phyloP scores from a whole-genome alignment of 371 early-diverging fungal genomes.

The Actinomortierella wolfii region DNA sequence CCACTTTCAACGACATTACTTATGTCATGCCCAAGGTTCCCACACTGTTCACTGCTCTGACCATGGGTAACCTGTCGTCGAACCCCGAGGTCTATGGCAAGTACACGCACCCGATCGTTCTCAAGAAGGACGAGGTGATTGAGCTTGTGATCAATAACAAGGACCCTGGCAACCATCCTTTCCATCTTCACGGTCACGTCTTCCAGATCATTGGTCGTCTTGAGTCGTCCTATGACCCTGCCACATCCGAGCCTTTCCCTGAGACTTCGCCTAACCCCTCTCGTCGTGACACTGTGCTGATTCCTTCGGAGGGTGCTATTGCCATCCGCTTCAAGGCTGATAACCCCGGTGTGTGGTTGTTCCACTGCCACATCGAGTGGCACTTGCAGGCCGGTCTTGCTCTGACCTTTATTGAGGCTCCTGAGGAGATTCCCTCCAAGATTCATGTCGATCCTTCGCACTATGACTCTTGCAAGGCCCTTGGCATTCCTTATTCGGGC shows the following conservation, averaged over 20 bases:
- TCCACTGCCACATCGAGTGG: constrained; percentile 85
- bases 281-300: constrained; percentile 7
- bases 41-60: constrained; percentile 67
- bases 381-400: constrained; percentile 65
- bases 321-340: constrained; percentile 61
- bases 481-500: constrained; percentile 56
- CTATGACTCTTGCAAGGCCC: constrained; percentile 56
- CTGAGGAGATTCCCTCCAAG: constrained; percentile 50
- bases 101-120: constrained; percentile 54
- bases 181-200: constrained; percentile 84
- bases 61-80: constrained; percentile 59
- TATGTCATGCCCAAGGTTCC: constrained; percentile 74
- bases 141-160: constrained; percentile 72
- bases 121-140: constrained; percentile 54
- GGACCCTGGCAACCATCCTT: constrained; percentile 71
- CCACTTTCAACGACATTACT: constrained; percentile 80
- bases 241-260: constrained; percentile 50
- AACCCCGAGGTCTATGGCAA: constrained; percentile 70
- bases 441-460: constrained; percentile 11
- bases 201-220: constrained; percentile 74
- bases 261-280: constrained; percentile 20
- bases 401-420: constrained; percentile 64
- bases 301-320: constrained; percentile 42
- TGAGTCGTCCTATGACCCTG: constrained; percentile 33
- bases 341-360: constrained; percentile 68